A percentile compares a stretch with the other conserved stretches of the same genome.
Conservation (phyloP, 306 rosid species). For the Prinsepia uniflora region DNA sequence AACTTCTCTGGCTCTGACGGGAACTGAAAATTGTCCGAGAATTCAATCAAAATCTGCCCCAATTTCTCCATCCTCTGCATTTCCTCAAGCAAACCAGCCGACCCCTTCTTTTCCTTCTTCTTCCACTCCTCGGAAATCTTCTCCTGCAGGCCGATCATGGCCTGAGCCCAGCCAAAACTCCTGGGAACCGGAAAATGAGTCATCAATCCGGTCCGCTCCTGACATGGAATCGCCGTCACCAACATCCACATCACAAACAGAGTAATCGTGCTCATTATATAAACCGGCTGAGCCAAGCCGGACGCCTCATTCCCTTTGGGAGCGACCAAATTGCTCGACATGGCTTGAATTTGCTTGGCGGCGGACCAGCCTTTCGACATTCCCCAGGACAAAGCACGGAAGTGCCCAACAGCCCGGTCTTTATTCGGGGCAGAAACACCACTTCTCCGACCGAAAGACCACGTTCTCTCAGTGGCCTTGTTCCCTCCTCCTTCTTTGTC, state of each 20-base stretch:
- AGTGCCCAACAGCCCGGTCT: constrained; percentile 35
- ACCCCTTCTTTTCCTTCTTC: constrained; percentile 86
- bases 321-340: constrained; percentile 51
- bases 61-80: constrained; percentile 79
- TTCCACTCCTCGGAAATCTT: constrained; percentile 91
- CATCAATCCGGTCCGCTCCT: constrained; percentile 66
- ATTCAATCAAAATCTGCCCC: constrained; percentile 50
- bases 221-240: constrained; percentile 81
- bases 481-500: constrained; percentile 44
- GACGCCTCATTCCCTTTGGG: constrained; percentile 69
- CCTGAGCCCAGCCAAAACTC: constrained; percentile 70
- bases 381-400: constrained; percentile 51
- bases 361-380: constrained; percentile 90
- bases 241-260: constrained; percentile 80
- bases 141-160: constrained; percentile 69
- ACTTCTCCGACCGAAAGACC: constrained; percentile 75
- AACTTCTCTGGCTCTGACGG: constrained; percentile 52
- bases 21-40: constrained; percentile 60
- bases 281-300: constrained; percentile 56
- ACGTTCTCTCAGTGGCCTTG: constrained; percentile 58
- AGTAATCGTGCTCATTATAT: constrained; percentile 54
- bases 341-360: constrained; percentile 75
- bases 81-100: constrained; percentile 68
- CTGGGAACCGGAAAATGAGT: constrained; percentile 48
- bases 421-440: constrained; percentile 14